Base-by-base conservation (phyloP, 2,329 filamentous ascomycete species). In the Colletotrichum gloeosporioides region DNA sequence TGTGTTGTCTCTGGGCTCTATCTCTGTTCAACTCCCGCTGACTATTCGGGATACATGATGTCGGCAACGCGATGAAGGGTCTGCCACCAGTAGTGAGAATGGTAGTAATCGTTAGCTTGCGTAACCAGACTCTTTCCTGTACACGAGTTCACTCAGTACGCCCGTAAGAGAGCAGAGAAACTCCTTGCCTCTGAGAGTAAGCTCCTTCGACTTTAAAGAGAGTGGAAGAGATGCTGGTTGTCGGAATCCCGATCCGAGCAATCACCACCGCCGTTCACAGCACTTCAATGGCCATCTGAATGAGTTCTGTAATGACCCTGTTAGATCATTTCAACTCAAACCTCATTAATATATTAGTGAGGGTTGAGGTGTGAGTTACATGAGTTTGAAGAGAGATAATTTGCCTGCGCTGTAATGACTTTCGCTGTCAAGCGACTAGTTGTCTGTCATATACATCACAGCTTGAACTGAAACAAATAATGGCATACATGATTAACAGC, bases 401-500 rank as follows among this genome's bases (percentile, higher is more conserved):
- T 6, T 8, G 7, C 4, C 3, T 18, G 36, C 16, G 7, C 4
- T 39, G 7, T 8, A 8, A 8, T 4, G 0, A 2, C 36, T 34
- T 34, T 1, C 15, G 15, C 15, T 16, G 16, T 39, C 16, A n/a
- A 44, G 16, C 36, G 6, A 4, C 16, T 2, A 18, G 36, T 10
- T n/a, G 16, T 18, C 4, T 1, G n/a, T n/a, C 1, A n/a, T 8
- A 4, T 4, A 2, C 8, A 44, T n/a, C 39, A 44, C 39, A 44
- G 39, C 39, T 16, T 44, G 8, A 18, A 39, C 4, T 4, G n/a
- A n/a, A n/a, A n/a, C 36, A 39, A 39, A 8, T 3, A 0, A 8
- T 36, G 15, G 34, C 34, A 36, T 1, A 16, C 6, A 15, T 3
- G 6, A 1, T 36, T 8, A 0, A 8, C 15, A 7, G 8, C 6